Evolutionary conservation across 2,329 filamentous ascomycete species (phyloP).

Genomic region (Ustulina deusta): DNA sequence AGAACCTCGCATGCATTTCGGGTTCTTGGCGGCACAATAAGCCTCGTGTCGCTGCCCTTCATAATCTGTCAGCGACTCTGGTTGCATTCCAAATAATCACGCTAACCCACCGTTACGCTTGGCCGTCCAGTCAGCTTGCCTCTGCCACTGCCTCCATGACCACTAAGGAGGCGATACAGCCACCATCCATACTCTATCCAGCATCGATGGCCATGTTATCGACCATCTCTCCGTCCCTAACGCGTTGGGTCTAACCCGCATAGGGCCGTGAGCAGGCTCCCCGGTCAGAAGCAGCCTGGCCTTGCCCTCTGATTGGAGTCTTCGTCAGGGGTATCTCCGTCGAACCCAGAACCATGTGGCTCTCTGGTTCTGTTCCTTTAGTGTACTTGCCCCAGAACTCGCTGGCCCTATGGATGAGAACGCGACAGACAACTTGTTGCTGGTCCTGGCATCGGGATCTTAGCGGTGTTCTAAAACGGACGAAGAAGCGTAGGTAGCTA

Average conservation of each 20-base stretch:
- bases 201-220: constrained; percentile 17
- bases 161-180: constrained; percentile 26
- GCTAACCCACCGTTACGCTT: constrained; percentile 28
- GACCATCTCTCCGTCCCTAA: constrained; percentile 25
- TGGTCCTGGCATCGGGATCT: background rate
- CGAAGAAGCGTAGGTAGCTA: background rate
- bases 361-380: constrained; percentile 11
- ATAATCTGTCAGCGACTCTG: constrained; percentile 37
- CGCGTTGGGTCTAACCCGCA: constrained; percentile 25
- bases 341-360: constrained; percentile 32
- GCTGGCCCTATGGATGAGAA: background rate
- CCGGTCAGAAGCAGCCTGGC: constrained; percentile 6
- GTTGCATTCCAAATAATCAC: constrained; percentile 40
- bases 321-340: constrained; percentile 31
- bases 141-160: constrained; percentile 15
- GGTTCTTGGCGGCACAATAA: constrained; percentile 41
- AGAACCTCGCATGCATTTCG: constrained; percentile 30
- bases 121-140: constrained; percentile 37
- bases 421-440: background rate
- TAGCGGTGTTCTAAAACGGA: background rate
- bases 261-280: constrained; percentile 20
- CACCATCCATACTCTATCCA: constrained; percentile 29
- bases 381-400: background rate
- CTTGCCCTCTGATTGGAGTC: constrained; percentile 30
- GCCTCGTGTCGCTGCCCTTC: constrained; percentile 33